Evolutionary conservation across 768 basidiomycete species (phyloP), one percentile per base, ranked within the genome.

Genomic region (Coprinopsis marcescibilis): DNA sequence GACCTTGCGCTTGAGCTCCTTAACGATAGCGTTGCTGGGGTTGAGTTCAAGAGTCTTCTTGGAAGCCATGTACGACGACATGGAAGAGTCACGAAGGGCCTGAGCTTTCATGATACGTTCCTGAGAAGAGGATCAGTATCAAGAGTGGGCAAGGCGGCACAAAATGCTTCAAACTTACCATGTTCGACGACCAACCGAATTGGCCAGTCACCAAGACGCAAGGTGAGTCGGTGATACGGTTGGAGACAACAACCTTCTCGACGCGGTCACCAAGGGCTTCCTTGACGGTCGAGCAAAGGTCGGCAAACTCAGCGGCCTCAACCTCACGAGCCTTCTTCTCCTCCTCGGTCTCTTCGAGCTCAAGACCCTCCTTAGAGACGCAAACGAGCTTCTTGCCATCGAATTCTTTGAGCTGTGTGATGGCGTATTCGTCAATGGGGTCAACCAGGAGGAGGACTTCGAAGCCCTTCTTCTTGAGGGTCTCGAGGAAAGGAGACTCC

Each of bases 91-190:
- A 53, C 92, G 89, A 47, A 95, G 81, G 24, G 94, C 94, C 70
- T 98, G 94, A 11, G 95, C 93, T 72, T 95, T 95, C 95, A 98
- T 97, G 76, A 97, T 96, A 68, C 94, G 85, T 68, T 94, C 89
- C n/a, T n/a, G n/a, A n/a, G n/a, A n/a, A n/a, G n/a, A n/a, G n/a
- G n/a, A n/a, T n/a, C n/a, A n/a, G n/a, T n/a, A n/a, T n/a, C n/a
- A n/a, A n/a, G n/a, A n/a, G n/a, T n/a, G n/a, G n/a, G n/a, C n/a
- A n/a, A n/a, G n/a, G n/a, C n/a, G n/a, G n/a, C n/a, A n/a, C n/a
- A n/a, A n/a, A n/a, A n/a, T n/a, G n/a, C n/a, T n/a, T n/a, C n/a
- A n/a, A n/a, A n/a, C n/a, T n/a, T n/a, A n/a, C n/a, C 95, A 98
- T 98, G 78, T 97, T 97, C 46, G 94, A 93, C 21, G 92, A 96